Conservation (phyloP, 2,329 filamentous ascomycete genomes). For the Penicillium sp. region DNA sequence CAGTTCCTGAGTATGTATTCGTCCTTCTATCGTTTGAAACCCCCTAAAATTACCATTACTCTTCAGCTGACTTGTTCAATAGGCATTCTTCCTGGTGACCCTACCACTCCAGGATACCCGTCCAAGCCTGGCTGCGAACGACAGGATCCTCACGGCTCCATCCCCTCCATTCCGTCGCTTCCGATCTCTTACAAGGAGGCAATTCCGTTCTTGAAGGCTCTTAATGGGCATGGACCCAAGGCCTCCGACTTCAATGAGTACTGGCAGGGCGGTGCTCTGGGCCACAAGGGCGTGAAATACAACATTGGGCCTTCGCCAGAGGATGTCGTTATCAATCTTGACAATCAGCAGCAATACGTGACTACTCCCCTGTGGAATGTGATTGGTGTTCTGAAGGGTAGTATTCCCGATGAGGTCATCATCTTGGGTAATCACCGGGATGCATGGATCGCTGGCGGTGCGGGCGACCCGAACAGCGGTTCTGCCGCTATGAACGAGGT, state of each 20-base stretch:
- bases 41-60: background rate
- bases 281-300: constrained; percentile 80
- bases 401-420: constrained; percentile 79
- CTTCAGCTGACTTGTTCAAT: constrained; percentile 2
- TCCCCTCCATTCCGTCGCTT: constrained; percentile 83
- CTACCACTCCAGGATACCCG: constrained; percentile 90
- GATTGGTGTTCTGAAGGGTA: constrained; percentile 88
- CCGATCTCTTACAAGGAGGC: constrained; percentile 89
- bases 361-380: constrained; percentile 87
- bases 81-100: constrained; percentile 68
- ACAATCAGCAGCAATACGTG: constrained; percentile 79
- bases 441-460: constrained; percentile 85
- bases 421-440: constrained; percentile 91
- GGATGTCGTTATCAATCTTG: constrained; percentile 68
- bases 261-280: constrained; percentile 74
- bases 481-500: constrained; percentile 79
- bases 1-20: constrained; percentile 71
- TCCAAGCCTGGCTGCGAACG: constrained; percentile 87
- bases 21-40: background rate
- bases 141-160: constrained; percentile 67
- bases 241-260: constrained; percentile 70
- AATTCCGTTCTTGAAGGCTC: constrained; percentile 79
- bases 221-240: constrained; percentile 85
- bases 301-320: constrained; percentile 81
- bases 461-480: constrained; percentile 79